Conservation (phyloP, 495 filamentous ascomycete species). For the Penicillium desertorum region DNA sequence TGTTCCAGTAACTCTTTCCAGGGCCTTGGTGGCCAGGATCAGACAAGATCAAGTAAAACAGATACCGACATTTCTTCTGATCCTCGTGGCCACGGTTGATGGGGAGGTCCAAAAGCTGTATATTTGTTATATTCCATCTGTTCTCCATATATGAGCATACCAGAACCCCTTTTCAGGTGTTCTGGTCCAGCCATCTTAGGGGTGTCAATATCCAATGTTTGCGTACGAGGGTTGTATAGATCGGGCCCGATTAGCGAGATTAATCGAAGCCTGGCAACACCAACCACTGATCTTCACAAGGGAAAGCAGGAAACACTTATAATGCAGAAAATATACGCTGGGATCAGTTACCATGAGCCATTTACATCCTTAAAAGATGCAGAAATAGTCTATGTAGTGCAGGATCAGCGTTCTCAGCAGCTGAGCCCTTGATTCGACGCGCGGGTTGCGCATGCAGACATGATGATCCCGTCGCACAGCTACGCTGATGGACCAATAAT, state of each 20-base stretch:
- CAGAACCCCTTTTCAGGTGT: background rate
- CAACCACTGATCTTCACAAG: constrained; percentile 17
- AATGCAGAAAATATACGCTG: background rate
- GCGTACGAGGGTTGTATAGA: constrained; percentile 11
- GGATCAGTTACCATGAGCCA: background rate
- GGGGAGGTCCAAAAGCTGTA: background rate
- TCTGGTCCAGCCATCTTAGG: background rate
- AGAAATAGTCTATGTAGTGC: background rate
- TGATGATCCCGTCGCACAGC: constrained; percentile 1
- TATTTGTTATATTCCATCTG: background rate
- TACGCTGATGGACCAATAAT: constrained; percentile 7
- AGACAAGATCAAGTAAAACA: constrained; percentile 16
- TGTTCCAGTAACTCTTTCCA: background rate
- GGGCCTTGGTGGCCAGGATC: constrained; percentile 10
- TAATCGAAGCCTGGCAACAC: constrained; percentile 1
- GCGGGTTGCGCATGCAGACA: constrained; percentile 6
- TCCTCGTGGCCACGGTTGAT: constrained; percentile 10
- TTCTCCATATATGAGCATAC: background rate
- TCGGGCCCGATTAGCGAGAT: constrained; percentile 18
- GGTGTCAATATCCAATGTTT: background rate
- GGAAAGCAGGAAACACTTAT: background rate
- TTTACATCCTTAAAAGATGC: background rate
- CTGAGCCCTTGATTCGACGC: constrained; percentile 20
- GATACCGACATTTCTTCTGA: constrained; percentile 10
- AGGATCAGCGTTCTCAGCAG: constrained; percentile 12